Conservation (phyloP, 352 stramenopile genomes). For the Globisporangium uncinulatum region DNA sequence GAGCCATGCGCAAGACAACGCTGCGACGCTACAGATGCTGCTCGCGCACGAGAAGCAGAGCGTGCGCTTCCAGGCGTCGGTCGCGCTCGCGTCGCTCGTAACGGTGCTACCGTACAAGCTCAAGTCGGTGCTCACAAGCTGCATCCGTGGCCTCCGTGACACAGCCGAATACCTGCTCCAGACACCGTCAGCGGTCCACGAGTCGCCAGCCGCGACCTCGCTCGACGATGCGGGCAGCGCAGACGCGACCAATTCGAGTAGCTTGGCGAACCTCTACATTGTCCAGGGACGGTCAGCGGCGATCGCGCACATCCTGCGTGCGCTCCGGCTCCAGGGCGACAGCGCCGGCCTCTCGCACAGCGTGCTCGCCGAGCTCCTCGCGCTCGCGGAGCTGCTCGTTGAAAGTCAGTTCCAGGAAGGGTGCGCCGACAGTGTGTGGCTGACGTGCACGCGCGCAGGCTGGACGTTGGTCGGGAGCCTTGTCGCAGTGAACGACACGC, state of each 20-base stretch:
- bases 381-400: constrained; percentile 63
- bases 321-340: constrained; percentile 34
- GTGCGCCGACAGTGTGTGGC: constrained; percentile 77
- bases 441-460: constrained; percentile 80
- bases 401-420: constrained; percentile 75
- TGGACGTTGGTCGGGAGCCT: constrained; percentile 77
- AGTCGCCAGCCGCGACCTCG: neutral
- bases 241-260: constrained; percentile 26
- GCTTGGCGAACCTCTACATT: constrained; percentile 66
- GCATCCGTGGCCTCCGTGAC: constrained; percentile 34
- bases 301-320: constrained; percentile 60
- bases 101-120: constrained; percentile 62
- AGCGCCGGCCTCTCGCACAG: constrained; percentile 38
- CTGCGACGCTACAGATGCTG: constrained; percentile 30
- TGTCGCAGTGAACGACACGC: constrained; percentile 53
- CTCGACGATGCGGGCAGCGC: neutral
- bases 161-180: constrained; percentile 32
- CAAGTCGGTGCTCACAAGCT: constrained; percentile 37
- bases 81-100: constrained; percentile 56
- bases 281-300: constrained; percentile 67
- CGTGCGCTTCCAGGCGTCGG: constrained; percentile 61
- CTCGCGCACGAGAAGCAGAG: constrained; percentile 70
- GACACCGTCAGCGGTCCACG: constrained; percentile 7
- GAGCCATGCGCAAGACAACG: constrained; percentile 36
- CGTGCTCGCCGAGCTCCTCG: constrained; percentile 57